Evolutionary conservation across 1,139 yeast species (phyloP).

Genomic region (Geotrichum restrictum): DNA sequence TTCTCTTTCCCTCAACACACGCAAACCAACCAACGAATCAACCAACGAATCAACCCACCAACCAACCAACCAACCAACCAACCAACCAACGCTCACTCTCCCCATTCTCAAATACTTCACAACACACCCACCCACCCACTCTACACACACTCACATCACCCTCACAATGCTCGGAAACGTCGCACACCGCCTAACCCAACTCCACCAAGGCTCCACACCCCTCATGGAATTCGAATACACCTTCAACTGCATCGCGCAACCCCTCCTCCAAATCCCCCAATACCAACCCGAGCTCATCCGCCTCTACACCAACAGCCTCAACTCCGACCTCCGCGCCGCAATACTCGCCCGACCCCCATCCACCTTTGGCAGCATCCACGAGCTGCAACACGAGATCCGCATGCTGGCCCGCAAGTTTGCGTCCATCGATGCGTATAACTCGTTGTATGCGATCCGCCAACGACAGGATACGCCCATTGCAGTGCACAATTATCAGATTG

Average conservation of each 20-base stretch:
- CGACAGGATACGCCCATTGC: not conserved
- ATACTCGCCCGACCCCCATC: not conserved
- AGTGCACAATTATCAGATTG: constrained; percentile 12
- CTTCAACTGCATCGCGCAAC: constrained; percentile 15
- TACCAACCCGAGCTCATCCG: constrained; percentile 16
- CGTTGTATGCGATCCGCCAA: constrained; percentile 10
- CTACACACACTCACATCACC: not conserved
- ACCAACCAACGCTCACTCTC: not conserved
- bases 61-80: not conserved
- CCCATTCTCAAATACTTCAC: not conserved
- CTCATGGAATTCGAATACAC: constrained; percentile 9
- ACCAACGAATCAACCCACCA: not conserved
- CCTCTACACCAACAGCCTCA: constrained; percentile 8
- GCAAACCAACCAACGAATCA: not conserved
- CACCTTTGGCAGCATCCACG: not conserved
- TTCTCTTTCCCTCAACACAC: not conserved
- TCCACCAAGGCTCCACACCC: constrained; percentile 5
- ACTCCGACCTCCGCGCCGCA: constrained; percentile 11
- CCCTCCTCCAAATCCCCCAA: constrained; percentile 12
- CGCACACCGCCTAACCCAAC: constrained; percentile 9
- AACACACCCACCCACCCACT: not conserved
- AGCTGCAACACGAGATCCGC: constrained; percentile 16
- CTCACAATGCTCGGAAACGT: constrained; percentile 5
- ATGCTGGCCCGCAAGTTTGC: constrained; percentile 12
- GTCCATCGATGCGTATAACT: constrained; percentile 18